phyloP scores from a whole-genome alignment of 441 rosid species.

The Gossypium schwendimanii region DNA sequence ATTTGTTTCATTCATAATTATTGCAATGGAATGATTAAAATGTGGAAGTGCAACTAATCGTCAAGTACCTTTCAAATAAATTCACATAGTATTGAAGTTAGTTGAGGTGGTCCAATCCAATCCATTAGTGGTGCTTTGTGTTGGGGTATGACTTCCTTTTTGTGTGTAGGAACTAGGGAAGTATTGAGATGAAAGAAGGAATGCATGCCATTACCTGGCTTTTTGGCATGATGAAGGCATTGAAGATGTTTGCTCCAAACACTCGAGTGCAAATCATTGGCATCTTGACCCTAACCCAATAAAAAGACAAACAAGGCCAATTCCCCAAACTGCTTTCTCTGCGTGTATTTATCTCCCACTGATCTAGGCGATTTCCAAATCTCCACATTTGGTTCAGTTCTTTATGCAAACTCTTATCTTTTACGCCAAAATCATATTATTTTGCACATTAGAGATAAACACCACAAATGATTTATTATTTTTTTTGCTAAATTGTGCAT shows the following conservation, averaged over 20 bases:
- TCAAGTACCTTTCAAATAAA: not conserved
- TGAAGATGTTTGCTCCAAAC: conserved; percentile 22
- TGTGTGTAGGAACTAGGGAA: conserved; percentile 11
- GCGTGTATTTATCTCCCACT: not conserved
- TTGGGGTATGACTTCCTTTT: conserved; percentile 12
- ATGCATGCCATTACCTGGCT: not conserved
- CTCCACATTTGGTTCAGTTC: not conserved
- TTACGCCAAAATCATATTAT: no score
- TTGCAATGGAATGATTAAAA: conserved; percentile 24
- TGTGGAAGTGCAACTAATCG: conserved; percentile 10
- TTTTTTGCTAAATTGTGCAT: no score
- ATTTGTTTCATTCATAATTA: conserved; percentile 11
- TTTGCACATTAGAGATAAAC: no score
- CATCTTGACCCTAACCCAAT: conserved; percentile 32
- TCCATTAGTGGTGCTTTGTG: not conserved
- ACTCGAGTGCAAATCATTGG: conserved; percentile 34
- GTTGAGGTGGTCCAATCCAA: conserved; percentile 20
- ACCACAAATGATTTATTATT: no score
- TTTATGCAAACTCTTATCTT: no score
- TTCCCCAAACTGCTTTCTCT: not conserved
- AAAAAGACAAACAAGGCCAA: not conserved
- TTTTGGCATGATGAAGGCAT: not conserved
- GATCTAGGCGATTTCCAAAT: not conserved
- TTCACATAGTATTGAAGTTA: conserved; percentile 17
- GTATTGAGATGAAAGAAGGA: conserved; percentile 9